phyloP scores from a whole-genome alignment of 768 basidiomycete genomes.

The Lactarius hatsudake region DNA sequence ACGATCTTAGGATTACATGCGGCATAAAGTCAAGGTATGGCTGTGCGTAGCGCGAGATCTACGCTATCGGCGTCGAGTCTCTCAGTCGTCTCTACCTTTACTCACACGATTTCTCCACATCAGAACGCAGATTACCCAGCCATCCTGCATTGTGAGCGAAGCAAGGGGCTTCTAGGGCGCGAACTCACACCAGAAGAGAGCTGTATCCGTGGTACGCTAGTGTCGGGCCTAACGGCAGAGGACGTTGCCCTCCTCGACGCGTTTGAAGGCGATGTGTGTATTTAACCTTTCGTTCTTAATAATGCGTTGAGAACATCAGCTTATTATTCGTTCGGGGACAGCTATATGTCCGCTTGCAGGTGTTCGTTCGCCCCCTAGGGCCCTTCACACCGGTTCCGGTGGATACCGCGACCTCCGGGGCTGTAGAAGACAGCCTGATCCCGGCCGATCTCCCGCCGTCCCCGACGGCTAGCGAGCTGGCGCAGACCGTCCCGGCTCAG shows the following conservation, averaged over 20 bases:
- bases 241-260: constrained; percentile 72
- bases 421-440: constrained; percentile 35
- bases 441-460: constrained; percentile 44
- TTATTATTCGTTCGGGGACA: constrained; percentile 31
- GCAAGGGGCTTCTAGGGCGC: constrained; percentile 36
- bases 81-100: not conserved
- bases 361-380: constrained; percentile 56
- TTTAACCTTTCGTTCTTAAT: not conserved
- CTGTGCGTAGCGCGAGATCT: not conserved
- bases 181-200: constrained; percentile 59
- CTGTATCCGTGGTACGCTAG: constrained; percentile 77
- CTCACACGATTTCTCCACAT: not conserved
- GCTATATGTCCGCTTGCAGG: constrained; percentile 67
- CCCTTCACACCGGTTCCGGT: constrained; percentile 36
- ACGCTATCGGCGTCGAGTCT: not conserved
- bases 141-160: constrained; percentile 57
- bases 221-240: constrained; percentile 61
- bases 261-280: constrained; percentile 77
- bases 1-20: constrained; percentile 63
- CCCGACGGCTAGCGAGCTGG: constrained; percentile 38
- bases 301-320: not conserved
- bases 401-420: not conserved
- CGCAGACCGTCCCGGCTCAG: constrained; percentile 45
- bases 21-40: constrained; percentile 72
- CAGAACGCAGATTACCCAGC: constrained; percentile 82